Percentiles rank a stretch among this genome's conserved stretches.
Conservation (phyloP, 73 alveolate genomes). For the Paramecium bursaria region DNA sequence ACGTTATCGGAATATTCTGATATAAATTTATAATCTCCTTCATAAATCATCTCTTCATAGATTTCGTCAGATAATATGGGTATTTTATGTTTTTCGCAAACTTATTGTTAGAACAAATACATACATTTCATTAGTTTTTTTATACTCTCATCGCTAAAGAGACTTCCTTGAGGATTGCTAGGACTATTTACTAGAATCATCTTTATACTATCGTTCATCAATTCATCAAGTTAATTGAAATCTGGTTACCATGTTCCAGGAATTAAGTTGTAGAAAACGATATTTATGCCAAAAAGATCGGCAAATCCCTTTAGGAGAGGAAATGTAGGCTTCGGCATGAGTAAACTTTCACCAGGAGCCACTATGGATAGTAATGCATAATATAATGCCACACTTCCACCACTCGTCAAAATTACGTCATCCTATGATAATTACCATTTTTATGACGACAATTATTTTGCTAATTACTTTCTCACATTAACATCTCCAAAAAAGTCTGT, state of each 20-base stretch:
- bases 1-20: conserved; percentile 57
- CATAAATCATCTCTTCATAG: conserved; percentile 65
- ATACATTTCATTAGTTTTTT: conserved; percentile 1
- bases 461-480: conserved; percentile 27
- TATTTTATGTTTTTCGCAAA: conserved; percentile 60
- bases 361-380: conserved; percentile 51
- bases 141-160: background rate
- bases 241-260: conserved; percentile 66
- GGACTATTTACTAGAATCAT: conserved; percentile 34
- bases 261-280: conserved; percentile 50
- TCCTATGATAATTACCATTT: conserved; percentile 20
- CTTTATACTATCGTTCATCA: conserved; percentile 37
- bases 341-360: conserved; percentile 59
- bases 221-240: conserved; percentile 50
- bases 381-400: conserved; percentile 61
- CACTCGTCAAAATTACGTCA: conserved; percentile 62
- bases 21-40: conserved; percentile 46
- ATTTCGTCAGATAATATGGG: conserved; percentile 69
- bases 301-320: conserved; percentile 58
- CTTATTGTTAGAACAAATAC: background rate
- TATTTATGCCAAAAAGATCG: conserved; percentile 60
- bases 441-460: conserved; percentile 28
- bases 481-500: conserved; percentile 62
- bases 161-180: conserved; percentile 55
- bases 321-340: conserved; percentile 68